These are phyloP conservation scores for Andrographis paniculata DNA, from an alignment of 305 asterid genomes.

Conservation along the genomic window DNA sequence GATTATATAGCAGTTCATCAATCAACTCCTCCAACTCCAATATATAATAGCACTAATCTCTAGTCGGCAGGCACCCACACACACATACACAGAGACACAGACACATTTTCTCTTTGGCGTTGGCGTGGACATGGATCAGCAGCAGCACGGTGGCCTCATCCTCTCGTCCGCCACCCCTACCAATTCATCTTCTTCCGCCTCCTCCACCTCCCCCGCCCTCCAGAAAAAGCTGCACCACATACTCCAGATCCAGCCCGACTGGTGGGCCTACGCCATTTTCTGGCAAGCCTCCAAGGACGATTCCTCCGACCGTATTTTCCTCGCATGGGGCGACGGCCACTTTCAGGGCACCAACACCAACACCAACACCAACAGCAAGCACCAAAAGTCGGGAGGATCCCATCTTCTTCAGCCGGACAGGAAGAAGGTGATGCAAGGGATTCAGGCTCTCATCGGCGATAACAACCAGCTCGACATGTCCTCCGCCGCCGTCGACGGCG, in stretches of 20 bases:
- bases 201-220: slow-evolving; percentile 13
- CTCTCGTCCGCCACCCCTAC: slow-evolving; percentile 5
- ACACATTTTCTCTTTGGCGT: too few species aligned
- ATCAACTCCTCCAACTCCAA: too few species aligned
- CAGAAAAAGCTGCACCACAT: slow-evolving; percentile 41
- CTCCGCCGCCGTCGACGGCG: slow-evolving; percentile 20
- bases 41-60: too few species aligned
- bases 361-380: slow-evolving; percentile 8
- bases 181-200: background rate
- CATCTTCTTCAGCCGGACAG: slow-evolving; percentile 26
- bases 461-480: background rate
- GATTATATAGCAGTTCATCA: too few species aligned
- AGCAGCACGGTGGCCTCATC: too few species aligned
- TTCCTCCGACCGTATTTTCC: slow-evolving; percentile 21
- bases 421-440: slow-evolving; percentile 33
- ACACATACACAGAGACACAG: too few species aligned
- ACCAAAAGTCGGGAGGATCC: too few species aligned
- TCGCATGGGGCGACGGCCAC: slow-evolving; percentile 48
- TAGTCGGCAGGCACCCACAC: too few species aligned
- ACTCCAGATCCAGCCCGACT: slow-evolving; percentile 35
- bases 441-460: background rate
- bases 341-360: slow-evolving; percentile 30
- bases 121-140: too few species aligned
- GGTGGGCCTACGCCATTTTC: slow-evolving; percentile 48
- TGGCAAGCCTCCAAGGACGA: slow-evolving; percentile 36